Conservation (phyloP, 2,329 filamentous ascomycete species). For the Aspergillus calidoustus region DNA sequence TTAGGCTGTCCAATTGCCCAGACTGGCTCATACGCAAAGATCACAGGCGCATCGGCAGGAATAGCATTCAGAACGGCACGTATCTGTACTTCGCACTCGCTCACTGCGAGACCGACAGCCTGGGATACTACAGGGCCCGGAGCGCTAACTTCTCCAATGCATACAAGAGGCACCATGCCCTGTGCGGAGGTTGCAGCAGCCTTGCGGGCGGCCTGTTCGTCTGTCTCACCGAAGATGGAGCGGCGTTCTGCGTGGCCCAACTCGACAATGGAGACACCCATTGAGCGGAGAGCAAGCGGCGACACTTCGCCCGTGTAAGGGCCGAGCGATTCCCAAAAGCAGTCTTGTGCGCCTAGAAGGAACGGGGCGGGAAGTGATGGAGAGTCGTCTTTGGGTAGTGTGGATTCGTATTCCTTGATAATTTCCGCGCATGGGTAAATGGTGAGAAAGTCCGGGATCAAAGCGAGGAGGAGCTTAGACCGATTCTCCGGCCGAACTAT, state of each 20-base stretch:
- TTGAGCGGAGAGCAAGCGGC: constrained; percentile 66
- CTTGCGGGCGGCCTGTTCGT: constrained; percentile 69
- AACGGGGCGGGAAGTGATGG: constrained; percentile 52
- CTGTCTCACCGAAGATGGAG: constrained; percentile 74
- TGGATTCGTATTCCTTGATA: constrained; percentile 38
- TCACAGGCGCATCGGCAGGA: constrained; percentile 66
- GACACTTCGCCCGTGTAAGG: constrained; percentile 81
- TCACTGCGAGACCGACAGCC: constrained; percentile 62
- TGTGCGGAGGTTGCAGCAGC: constrained; percentile 70
- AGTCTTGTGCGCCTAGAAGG: constrained; percentile 76
- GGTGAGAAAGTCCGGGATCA: constrained; percentile 78
- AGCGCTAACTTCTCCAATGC: constrained; percentile 72
- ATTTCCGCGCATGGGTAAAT: constrained; percentile 55
- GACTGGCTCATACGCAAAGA: constrained; percentile 85
- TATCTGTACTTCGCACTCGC: constrained; percentile 70
- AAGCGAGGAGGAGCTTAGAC: constrained; percentile 69
- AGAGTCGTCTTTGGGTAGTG: constrained; percentile 22
- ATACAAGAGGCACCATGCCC: constrained; percentile 76
- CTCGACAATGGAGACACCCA: constrained; percentile 75
- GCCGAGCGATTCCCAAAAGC: constrained; percentile 70
- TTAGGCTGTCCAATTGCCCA: constrained; percentile 82
- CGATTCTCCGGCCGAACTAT: constrained; percentile 48
- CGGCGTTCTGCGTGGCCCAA: constrained; percentile 81
- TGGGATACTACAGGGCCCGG: constrained; percentile 51
- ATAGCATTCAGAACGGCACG: constrained; percentile 65